Evolutionary conservation across 2,329 filamentous ascomycete genomes (phyloP), one percentile per base, ranked within the genome.

Genomic region (Apiospora saccharicola): DNA sequence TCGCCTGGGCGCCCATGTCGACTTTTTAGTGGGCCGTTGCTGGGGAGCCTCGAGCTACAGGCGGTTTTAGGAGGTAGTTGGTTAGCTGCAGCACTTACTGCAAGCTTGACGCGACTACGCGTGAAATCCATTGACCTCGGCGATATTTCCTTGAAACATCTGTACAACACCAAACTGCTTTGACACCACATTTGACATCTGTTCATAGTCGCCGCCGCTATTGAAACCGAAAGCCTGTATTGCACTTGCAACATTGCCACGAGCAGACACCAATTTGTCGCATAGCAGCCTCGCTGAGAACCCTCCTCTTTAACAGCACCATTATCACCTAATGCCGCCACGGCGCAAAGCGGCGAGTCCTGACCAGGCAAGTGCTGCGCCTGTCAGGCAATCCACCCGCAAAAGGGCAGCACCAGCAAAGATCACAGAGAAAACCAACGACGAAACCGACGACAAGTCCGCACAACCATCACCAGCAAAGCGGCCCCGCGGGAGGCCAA

Each of bases 401-500:
- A 71, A 71, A 24, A 67, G 69, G 26, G 16, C 51, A 64, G 12
- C 34, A 24, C 24, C 51, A 41, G 34, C 34, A 64, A 64, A 37
- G 12, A 19, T n/a, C 10, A 34, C 34, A 41, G 57, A 41, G 34
- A 22, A n/a, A 10, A 22, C 1, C 30, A 37, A 41, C n/a, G 34
- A 41, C 1, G 7, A 19, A 41, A 34, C 37, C 8, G 16, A 61
- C 6, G 19, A 37, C 30, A 13, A 13, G 10, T 19, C 53, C 14
- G 37, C 24, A 19, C 37, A 67, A 13, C 26, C 22, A 2, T 49
- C 49, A 16, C 67, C 71, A 47, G 34, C 67, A 43, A 73, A 71
- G 30, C 53, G 70, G 37, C 68, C 51, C 19, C 70, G 72, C 24
- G 72, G 72, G 19, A 46, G 72, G 12, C 72, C 67, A 37, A 71